Evolutionary conservation across 305 asterid genomes (phyloP).

Genomic region (Rubia balearica): DNA sequence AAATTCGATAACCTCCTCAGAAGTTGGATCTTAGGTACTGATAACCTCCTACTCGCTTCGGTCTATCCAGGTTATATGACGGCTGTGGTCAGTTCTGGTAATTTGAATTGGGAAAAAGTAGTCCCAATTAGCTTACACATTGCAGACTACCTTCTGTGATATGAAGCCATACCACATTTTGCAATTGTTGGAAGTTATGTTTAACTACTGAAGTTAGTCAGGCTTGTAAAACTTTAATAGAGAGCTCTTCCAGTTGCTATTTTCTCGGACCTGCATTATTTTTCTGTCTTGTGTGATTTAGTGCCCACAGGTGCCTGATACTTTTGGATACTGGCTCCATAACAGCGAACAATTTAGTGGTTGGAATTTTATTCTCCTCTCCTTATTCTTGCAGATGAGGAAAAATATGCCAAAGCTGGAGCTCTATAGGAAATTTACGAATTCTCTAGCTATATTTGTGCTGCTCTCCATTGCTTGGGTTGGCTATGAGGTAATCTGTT

Average conservation of each 20-base stretch:
- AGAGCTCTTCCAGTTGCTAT: neutral
- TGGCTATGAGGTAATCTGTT: constrained; percentile 29
- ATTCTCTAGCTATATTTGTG: constrained; percentile 31
- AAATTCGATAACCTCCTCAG: no score
- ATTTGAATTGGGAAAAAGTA: neutral
- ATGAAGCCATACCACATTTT: neutral
- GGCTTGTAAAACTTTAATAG: neutral
- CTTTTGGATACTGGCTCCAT: neutral
- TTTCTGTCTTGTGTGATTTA: neutral
- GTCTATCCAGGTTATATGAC: neutral
- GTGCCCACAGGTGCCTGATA: neutral
- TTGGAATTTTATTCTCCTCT: neutral
- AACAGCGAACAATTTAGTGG: neutral
- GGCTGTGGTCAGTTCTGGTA: neutral
- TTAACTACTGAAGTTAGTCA: neutral
- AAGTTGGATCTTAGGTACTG: neutral
- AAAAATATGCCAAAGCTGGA: constrained; percentile 28
- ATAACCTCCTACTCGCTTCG: neutral
- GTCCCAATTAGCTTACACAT: neutral
- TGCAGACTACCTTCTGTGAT: neutral
- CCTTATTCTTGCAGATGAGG: constrained; percentile 21
- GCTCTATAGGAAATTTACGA: constrained; percentile 34
- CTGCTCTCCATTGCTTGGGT: constrained; percentile 36
- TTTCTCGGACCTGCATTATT: neutral
- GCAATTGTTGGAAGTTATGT: neutral